Base-by-base conservation (phyloP, 106 monocot genomes). In the Dioscorea alata region DNA sequence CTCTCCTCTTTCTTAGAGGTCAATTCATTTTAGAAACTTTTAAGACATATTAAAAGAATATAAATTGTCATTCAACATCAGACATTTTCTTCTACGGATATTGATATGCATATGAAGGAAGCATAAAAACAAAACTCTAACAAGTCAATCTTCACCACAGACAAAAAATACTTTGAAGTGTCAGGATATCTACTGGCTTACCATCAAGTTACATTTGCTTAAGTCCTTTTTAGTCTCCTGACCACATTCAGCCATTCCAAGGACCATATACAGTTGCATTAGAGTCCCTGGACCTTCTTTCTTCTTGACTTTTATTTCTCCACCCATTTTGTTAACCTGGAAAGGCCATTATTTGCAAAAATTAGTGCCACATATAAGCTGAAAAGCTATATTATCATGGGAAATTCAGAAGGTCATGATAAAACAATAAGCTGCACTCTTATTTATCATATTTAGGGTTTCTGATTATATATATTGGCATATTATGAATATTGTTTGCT, bases 251-350 rank as follows among this genome's bases (percentile, higher is more conserved):
- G 80, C 59, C 57, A 81, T 63, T 63, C 85, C 85, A 73, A 85
- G 77, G 14, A 85, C 85, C 74, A 85, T 32, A 58, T 74, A 72
- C 49, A 85, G 61, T 63, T 66, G 76, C 70, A 85, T 85, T 23
- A 85, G 58, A 51, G 85, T 85, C 50, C 85, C 85, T 58, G 70
- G 71, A 61, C 77, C 67, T 59, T 85, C 74, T 71, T 85, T 85
- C 62, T 74, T 77, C 21, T 57, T 66, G 51, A 85, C 85, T 77
- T 77, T 76, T 61, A 85, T 85, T 67, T 85, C 67, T 69, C 85
- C 85, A 24, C 77, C 85, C 85, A 85, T 85, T 63, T 85, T 85
- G 73, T 77, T 80, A 28, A 85, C 74, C 85, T 85, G 65, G n/a
- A 50, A 48, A 33, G 34, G 34, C 16, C 18, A 64, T 64, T 15